These are phyloP conservation scores for Aspergillus bridgeri DNA, from an alignment of 495 filamentous ascomycete species.

Conservation along the genomic window DNA sequence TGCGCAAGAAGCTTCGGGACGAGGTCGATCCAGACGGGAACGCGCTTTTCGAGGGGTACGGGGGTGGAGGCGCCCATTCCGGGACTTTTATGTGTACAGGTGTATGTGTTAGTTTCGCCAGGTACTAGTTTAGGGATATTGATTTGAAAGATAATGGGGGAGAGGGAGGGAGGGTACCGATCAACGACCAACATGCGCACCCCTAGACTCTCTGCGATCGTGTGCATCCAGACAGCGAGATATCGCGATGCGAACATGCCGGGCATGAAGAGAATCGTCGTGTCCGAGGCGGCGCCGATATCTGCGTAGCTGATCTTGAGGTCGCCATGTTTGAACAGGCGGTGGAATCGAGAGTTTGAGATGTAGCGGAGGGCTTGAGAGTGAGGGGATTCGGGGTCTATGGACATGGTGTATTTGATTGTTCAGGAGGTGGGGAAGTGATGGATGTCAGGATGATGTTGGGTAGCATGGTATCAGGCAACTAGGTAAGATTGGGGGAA, in stretches of 20 bases:
- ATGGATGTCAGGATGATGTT: neutral
- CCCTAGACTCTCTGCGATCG: slow-evolving; percentile 26
- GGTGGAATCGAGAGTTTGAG: slow-evolving; percentile 27
- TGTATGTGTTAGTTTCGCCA: too few species aligned
- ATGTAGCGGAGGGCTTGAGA: slow-evolving; percentile 17
- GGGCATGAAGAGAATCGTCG: slow-evolving; percentile 27
- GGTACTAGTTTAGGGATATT: neutral
- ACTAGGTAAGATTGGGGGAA: too few species aligned
- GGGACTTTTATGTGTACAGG: slow-evolving; percentile 9
- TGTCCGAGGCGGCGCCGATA: slow-evolving; percentile 16
- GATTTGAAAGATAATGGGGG: neutral
- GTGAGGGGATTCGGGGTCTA: slow-evolving; percentile 5
- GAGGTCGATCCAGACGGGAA: slow-evolving; percentile 41
- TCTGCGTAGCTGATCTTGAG: slow-evolving; percentile 28
- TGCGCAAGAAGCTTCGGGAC: slow-evolving; percentile 39
- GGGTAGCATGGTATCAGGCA: too few species aligned
- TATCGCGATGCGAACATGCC: slow-evolving; percentile 38
- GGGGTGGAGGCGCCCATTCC: slow-evolving; percentile 46
- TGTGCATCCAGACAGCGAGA: slow-evolving; percentile 22
- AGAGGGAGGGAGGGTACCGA: slow-evolving; percentile 7
- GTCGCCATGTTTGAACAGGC: slow-evolving; percentile 22
- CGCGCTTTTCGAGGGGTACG: slow-evolving; percentile 32
- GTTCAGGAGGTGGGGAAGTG: neutral
- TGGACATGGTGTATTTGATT: neutral
- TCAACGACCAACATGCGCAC: slow-evolving; percentile 32